These are phyloP conservation scores for Rhynchosporium secalis DNA, from an alignment of 2,329 filamentous ascomycete genomes.

Conservation along the genomic window DNA sequence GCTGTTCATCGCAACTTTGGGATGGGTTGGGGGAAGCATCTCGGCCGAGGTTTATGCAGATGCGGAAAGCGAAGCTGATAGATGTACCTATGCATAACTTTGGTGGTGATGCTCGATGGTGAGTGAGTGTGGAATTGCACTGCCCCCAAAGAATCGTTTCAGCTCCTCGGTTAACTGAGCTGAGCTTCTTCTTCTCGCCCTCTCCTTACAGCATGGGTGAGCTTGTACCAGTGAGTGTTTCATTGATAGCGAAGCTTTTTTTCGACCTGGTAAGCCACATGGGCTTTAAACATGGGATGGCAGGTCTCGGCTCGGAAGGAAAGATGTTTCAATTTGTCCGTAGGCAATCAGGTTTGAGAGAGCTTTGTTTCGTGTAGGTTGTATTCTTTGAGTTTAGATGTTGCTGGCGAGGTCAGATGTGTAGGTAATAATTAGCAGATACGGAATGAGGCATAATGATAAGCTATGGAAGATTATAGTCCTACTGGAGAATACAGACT, in stretches of 20 bases:
- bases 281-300: conserved; percentile 1
- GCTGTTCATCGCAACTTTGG: conserved; percentile 6
- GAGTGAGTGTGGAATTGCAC: neutral
- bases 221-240: conserved; percentile 11
- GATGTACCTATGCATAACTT: neutral
- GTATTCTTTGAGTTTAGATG: conserved; percentile 3
- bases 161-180: neutral
- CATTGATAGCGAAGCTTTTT: conserved; percentile 1
- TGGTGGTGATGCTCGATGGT: neutral
- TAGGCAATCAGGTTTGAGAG: neutral
- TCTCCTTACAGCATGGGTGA: conserved; percentile 4
- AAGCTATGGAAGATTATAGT: conserved; percentile 2
- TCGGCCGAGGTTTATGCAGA: neutral
- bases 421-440: neutral
- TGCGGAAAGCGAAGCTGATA: neutral
- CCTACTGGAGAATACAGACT: neutral
- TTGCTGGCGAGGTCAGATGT: neutral
- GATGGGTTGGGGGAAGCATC: neutral
- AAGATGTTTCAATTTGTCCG: neutral
- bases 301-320: neutral
- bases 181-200: neutral
- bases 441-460: neutral
- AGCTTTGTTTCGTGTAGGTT: conserved; percentile 15
- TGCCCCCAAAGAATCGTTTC: conserved; percentile 10
- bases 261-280: conserved; percentile 5